A percentile compares a stretch with the other conserved stretches of the same genome.
Conservation (phyloP, 1,284 basidiomycete species). For the Irpex sp. region DNA sequence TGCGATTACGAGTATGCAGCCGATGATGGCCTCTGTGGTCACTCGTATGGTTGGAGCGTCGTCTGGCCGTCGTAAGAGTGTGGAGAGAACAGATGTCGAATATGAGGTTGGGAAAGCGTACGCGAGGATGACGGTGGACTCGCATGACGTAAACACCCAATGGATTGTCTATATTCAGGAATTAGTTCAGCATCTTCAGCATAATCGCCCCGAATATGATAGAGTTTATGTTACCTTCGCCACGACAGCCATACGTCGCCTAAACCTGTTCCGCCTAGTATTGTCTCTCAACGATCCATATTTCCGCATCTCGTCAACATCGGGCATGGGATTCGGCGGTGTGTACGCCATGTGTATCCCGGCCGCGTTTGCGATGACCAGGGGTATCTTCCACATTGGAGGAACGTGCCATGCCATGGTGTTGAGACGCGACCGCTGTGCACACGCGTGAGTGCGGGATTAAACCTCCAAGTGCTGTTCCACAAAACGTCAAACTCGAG, state of each 20-base stretch:
- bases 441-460: not conserved
- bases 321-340: conserved; percentile 1
- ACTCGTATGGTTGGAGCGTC: not conserved
- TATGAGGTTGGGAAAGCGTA: not conserved
- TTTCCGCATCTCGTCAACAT: not conserved
- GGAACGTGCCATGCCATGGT: not conserved
- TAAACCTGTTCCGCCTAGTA: not conserved
- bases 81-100: not conserved
- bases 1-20: not conserved
- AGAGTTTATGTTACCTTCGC: not conserved
- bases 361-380: not conserved
- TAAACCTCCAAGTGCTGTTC: not conserved
- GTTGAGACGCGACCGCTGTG: not conserved
- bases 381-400: conserved; percentile 4
- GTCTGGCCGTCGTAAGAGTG: not conserved
- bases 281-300: not conserved
- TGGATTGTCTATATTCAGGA: not conserved
- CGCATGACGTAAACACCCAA: conserved; percentile 1
- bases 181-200: no score
- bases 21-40: not conserved
- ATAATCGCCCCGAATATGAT: not conserved
- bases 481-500: no score
- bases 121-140: not conserved
- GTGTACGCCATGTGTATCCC: not conserved
- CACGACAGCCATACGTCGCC: not conserved